Percentiles rank a stretch among this genome's conserved stretches.
These are phyloP conservation scores for Aegle marmelos DNA, from an alignment of 345 rosid species.

Conservation along the genomic window DNA sequence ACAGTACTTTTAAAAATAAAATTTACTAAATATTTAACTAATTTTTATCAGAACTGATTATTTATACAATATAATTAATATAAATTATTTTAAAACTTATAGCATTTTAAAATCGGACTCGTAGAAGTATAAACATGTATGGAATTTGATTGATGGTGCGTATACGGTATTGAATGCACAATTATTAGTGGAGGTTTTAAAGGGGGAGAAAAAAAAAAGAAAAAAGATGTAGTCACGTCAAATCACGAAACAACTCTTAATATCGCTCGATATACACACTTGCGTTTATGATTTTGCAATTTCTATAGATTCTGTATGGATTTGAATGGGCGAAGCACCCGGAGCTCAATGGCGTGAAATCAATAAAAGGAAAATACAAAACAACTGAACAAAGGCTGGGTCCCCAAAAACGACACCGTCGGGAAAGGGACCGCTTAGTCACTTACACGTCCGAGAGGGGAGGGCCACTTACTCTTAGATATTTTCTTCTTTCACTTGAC, in stretches of 20 bases:
- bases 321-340: conserved; percentile 5
- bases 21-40: no score
- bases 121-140: no score
- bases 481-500: neutral
- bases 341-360: neutral
- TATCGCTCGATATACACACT: neutral
- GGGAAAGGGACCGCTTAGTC: neutral
- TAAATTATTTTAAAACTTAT: no score
- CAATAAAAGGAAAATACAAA: neutral
- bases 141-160: neutral
- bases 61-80: no score
- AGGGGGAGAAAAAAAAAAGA: neutral
- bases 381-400: neutral
- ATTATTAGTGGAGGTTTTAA: no score
- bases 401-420: neutral
- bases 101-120: no score
- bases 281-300: neutral
- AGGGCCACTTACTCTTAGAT: neutral
- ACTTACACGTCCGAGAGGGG: neutral
- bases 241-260: neutral
- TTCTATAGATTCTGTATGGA: conserved; percentile 11
- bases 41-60: no score
- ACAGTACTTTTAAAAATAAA: no score
- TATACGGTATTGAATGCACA: neutral
- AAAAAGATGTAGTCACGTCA: neutral